A percentile compares a stretch with the other conserved stretches of the same genome.
phyloP scores from a whole-genome alignment of 2,329 filamentous ascomycete genomes.

The Biscogniauxia marginata region DNA sequence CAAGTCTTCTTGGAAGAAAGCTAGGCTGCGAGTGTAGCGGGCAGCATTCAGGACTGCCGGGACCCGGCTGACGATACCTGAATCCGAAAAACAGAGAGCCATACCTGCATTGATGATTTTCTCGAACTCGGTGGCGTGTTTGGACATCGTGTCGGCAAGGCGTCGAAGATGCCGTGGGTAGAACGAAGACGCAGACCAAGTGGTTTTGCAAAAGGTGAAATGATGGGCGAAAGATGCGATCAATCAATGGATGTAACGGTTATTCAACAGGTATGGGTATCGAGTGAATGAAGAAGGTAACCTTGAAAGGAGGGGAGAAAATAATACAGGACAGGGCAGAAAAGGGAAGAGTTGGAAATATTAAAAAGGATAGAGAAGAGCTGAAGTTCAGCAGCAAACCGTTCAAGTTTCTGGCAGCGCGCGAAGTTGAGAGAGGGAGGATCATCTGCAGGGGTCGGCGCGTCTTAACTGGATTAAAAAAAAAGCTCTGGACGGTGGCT shows the following conservation, averaged over 20 bases:
- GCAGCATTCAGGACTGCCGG: background rate
- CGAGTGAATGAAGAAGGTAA: too few relatives aligned
- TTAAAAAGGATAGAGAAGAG: background rate
- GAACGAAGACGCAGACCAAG: background rate
- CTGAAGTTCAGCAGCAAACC: background rate
- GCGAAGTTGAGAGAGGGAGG: constrained; percentile 3
- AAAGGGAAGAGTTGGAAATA: background rate
- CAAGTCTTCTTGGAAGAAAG: too few relatives aligned
- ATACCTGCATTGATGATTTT: constrained; percentile 55
- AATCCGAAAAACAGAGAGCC: constrained; percentile 2
- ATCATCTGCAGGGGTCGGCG: constrained; percentile 8
- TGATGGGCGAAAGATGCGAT: background rate
- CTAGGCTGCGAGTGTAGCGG: too few relatives aligned
- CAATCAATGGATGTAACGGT: background rate
- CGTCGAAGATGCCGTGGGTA: constrained; percentile 2
- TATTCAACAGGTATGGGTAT: too few relatives aligned
- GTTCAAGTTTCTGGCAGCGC: background rate
- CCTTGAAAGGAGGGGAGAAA: background rate
- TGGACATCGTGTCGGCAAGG: constrained; percentile 36
- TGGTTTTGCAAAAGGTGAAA: too few relatives aligned
- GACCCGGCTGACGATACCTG: background rate
- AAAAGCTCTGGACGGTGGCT: background rate
- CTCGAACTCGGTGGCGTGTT: constrained; percentile 49
- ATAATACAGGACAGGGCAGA: background rate
- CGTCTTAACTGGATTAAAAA: background rate